Evolutionary conservation across 1,284 basidiomycete genomes (phyloP).

Genomic region (Tranzscheliella williamsii): DNA sequence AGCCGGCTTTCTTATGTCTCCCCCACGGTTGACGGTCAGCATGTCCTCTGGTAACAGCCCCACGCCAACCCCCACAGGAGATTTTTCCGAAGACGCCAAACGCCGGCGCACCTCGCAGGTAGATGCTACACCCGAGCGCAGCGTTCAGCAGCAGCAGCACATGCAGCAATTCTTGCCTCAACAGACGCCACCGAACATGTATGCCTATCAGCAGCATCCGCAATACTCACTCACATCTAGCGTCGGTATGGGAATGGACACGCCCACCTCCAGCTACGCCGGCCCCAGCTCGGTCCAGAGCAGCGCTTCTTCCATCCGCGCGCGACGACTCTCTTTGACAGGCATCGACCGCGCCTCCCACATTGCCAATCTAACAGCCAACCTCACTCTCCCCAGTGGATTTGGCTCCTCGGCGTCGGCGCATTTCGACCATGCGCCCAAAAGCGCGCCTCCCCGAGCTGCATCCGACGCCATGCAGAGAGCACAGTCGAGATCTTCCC

Average conservation of each 20-base stretch:
- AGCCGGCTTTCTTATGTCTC: slow-evolving; percentile 52
- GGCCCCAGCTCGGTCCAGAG: slow-evolving; percentile 14
- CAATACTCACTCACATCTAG: slow-evolving; percentile 42
- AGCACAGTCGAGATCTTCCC: slow-evolving; percentile 4
- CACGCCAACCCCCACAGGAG: slow-evolving; percentile 5
- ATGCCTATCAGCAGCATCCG: slow-evolving; percentile 28
- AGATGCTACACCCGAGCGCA: slow-evolving; percentile 24
- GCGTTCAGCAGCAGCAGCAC: slow-evolving; percentile 16
- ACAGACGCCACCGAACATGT: slow-evolving; percentile 44
- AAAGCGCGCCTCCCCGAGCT: slow-evolving; percentile 35
- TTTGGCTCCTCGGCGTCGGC: not conserved
- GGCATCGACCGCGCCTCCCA: slow-evolving; percentile 23
- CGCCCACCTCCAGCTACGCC: slow-evolving; percentile 14
- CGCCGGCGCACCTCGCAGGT: slow-evolving; percentile 36
- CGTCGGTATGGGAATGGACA: slow-evolving; percentile 20
- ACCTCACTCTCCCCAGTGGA: slow-evolving; percentile 20
- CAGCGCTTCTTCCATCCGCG: slow-evolving; percentile 22
- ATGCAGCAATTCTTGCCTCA: slow-evolving; percentile 33
- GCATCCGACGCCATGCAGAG: slow-evolving; percentile 40
- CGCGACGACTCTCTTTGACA: slow-evolving; percentile 32
- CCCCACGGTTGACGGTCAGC: slow-evolving; percentile 50
- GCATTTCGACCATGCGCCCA: slow-evolving; percentile 19
- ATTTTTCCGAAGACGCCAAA: slow-evolving; percentile 38
- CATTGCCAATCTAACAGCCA: slow-evolving; percentile 43
- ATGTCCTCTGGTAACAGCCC: slow-evolving; percentile 26